A percentile compares a stretch with the other conserved stretches of the same genome.
phyloP scores from a whole-genome alignment of 208 protist genomes.

The Crithidia expoeki region DNA sequence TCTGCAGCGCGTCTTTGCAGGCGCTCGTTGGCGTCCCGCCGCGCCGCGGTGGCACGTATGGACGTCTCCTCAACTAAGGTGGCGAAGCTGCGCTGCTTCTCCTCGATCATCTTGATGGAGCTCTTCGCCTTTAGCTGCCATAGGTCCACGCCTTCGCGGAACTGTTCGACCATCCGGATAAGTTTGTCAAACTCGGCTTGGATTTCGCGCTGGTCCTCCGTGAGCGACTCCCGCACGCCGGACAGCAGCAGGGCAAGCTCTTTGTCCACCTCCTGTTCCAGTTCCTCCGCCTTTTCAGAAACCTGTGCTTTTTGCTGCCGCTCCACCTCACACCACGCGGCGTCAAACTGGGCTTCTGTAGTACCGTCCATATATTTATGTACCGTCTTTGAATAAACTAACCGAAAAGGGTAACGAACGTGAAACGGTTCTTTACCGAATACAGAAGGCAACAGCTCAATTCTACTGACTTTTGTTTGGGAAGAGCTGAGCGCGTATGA shows the following conservation, averaged over 20 bases:
- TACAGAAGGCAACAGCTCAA: too few species aligned
- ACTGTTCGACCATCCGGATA: conserved; percentile 66
- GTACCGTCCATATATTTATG: conserved; percentile 26
- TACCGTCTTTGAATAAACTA: too few species aligned
- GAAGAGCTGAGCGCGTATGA: too few species aligned
- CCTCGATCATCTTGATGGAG: conserved; percentile 71
- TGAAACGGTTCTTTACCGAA: too few species aligned
- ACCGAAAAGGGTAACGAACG: too few species aligned
- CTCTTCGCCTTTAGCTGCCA: conserved; percentile 80
- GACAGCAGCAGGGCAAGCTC: conserved; percentile 52
- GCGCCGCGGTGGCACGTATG: conserved; percentile 42
- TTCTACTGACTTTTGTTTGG: too few species aligned
- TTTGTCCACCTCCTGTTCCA: conserved; percentile 48
- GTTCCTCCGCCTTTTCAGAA: conserved; percentile 18
- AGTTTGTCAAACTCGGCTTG: conserved; percentile 69
- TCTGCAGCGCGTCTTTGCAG: conserved; percentile 59
- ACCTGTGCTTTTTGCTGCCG: conserved; percentile 43
- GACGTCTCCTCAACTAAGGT: conserved; percentile 67
- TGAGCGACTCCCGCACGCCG: conserved; percentile 42
- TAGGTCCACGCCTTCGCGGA: conserved; percentile 71
- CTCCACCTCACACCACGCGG: conserved; percentile 60
- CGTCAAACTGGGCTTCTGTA: conserved; percentile 39
- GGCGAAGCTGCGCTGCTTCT: conserved; percentile 74
- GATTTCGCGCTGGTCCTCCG: conserved; percentile 61
- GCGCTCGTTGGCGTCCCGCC: conserved; percentile 51